phyloP scores from a whole-genome alignment of 306 rosid species.

The Hippophae rhamnoides region DNA sequence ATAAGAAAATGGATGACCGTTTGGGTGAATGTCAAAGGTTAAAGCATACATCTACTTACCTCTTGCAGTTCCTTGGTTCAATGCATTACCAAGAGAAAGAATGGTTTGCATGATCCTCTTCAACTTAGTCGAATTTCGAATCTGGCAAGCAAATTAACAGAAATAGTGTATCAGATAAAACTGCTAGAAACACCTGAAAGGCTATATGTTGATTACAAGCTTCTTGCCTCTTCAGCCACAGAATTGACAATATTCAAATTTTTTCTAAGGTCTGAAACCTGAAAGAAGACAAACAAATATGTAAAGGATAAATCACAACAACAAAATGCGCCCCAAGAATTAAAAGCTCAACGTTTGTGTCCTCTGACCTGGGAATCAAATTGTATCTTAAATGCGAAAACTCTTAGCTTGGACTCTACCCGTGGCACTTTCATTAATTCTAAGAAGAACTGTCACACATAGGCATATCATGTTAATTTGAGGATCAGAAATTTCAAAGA shows the following conservation, averaged over 20 bases:
- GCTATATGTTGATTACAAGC: slow-evolving; percentile 12
- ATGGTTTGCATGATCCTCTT: slow-evolving; percentile 99
- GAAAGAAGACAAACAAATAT: slow-evolving; percentile 12
- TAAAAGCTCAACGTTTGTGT: slow-evolving; percentile 10
- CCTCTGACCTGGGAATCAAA: slow-evolving; percentile 63
- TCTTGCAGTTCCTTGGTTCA: slow-evolving; percentile 99
- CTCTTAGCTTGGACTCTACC: slow-evolving; percentile 83
- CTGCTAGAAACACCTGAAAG: slow-evolving; percentile 5
- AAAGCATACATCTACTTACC: slow-evolving; percentile 38
- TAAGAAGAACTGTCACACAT: slow-evolving; percentile 57
- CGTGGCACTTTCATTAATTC: slow-evolving; percentile 93
- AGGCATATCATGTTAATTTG: slow-evolving; percentile 22
- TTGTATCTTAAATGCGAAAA: slow-evolving; percentile 82
- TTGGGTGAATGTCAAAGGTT: neutral
- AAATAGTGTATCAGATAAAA: slow-evolving; percentile 22
- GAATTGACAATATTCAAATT: slow-evolving; percentile 64
- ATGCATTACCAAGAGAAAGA: slow-evolving; percentile 93
- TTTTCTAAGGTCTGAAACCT: slow-evolving; percentile 79
- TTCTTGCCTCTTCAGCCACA: slow-evolving; percentile 71
- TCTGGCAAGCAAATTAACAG: slow-evolving; percentile 44
- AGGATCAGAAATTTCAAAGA: slow-evolving; percentile 3
- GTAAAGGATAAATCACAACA: slow-evolving; percentile 19
- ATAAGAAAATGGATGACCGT: neutral
- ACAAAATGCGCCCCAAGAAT: slow-evolving; percentile 14
- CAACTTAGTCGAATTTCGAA: slow-evolving; percentile 80